Evolutionary conservation across 192 early-diverging fungal species (phyloP), one percentile per base, ranked within the genome.

Genomic region (Funneliformis mosseae): DNA sequence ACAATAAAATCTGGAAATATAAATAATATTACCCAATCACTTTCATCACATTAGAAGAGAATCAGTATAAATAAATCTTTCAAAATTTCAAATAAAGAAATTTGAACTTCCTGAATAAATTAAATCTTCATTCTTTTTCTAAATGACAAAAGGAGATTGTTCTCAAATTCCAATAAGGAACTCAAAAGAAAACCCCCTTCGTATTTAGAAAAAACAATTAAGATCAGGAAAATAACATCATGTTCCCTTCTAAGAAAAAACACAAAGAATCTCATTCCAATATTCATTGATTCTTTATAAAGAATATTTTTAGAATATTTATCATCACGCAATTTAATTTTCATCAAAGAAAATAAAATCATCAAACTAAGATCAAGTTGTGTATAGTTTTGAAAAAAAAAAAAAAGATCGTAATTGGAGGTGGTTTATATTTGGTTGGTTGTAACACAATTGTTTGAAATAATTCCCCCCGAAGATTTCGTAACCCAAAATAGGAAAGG

Each of bases 361-460:
- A 55, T 55, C 50, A 55, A 55, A 55, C 50, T 55, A 55, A 55
- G 50, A 55, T 55, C 50, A 55, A 55, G 50, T 55, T 55, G 50
- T 55, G 14, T 55, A 55, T 55, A 21, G 50, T 55, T 55, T 1
- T 7, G 9, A 45, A 55, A 55, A 18, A 18, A 3, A 50, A 50
- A 50, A 50, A 43, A 43, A 10, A 10, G 0, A 45, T 9, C 5
- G 43, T 33, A 33, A 33, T 33, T 33, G 33, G 33, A 33, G 33
- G 3, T 33, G 33, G 33, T 33, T 33, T 33, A 33, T 33, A 33
- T 33, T n/a, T n/a, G n/a, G 33, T 33, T 33, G 33, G 3, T 33
- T 33, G 33, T 33, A 33, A 33, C 33, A 33, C 33, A 33, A 33
- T 33, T 33, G 33, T 33, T 33, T n/a, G n/a, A n/a, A n/a, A n/a